Base-by-base conservation (phyloP, 2,329 filamentous ascomycete species). In the Saccharata proteae region DNA sequence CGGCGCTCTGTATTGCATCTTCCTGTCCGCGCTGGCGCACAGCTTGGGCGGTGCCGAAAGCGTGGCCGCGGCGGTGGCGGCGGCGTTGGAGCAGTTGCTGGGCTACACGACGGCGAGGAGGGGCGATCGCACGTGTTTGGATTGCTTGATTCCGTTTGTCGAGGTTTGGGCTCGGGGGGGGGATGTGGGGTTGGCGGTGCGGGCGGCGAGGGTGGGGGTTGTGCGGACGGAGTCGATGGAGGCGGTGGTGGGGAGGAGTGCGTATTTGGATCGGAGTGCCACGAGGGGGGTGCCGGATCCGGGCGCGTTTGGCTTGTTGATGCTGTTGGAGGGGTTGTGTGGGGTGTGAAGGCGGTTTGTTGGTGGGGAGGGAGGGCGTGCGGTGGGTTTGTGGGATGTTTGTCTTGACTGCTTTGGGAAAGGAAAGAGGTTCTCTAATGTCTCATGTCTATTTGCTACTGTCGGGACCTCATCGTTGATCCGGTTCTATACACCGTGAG, bases 161-260 rank as follows among this genome's bases (percentile, higher is more conserved):
- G 70, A 80, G 23, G 69, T 66, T 4, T 65, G 93, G 2, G 62
- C 56, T 4, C 52, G 65, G 44, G 74, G 72, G 1, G 27, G 14
- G 3, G 70, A 81, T 47, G 48, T 84, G 9, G 65, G 69, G 43
- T 64, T 72, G 48, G 84, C 85, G 3, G 81, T 80, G 0, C 63
- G 73, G 43, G 81, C 80, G 2, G 75, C 83, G 0, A 68, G 68
- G 40, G 64, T 73, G 26, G 85, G 77, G 0, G 78, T 83, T 1
- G 77, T 86, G 39, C 69, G 70, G 16, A 93, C 85, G 10, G 90
- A 84, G 62, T 77, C 75, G 17, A 92, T 93, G 84, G 71, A 77
- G 51, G 80, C 86, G 17, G 84, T 75, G 42, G 61, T 93, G 16
- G 86, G 86, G 3, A 61, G 81, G 33, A 70, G 76, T 1, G 80